Conservation (phyloP, 495 filamentous ascomycete genomes). For the Hyaloscypha variabilis region DNA sequence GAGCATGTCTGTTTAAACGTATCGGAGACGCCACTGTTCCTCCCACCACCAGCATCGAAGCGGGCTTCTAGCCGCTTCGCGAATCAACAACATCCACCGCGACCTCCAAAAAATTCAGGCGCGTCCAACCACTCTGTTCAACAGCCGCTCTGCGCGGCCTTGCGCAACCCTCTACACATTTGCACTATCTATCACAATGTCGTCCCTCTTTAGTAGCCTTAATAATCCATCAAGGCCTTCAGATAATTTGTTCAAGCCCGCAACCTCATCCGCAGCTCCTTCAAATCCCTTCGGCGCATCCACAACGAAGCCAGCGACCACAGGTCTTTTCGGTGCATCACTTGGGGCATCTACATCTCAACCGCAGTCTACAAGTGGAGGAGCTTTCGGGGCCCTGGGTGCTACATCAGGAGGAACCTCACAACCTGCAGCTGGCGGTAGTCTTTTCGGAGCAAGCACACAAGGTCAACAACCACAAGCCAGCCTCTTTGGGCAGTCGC, state of each 20-base stretch:
- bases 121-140: neutral
- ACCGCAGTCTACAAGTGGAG: neutral
- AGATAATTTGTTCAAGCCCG: neutral
- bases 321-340: neutral
- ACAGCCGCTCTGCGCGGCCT: neutral
- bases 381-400: neutral
- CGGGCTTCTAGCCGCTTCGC: neutral
- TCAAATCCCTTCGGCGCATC: neutral
- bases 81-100: neutral
- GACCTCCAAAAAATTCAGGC: neutral
- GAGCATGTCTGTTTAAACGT: neutral
- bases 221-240: neutral
- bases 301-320: neutral
- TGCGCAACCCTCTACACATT: neutral
- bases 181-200: neutral
- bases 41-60: neutral
- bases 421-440: neutral
- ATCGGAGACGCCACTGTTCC: neutral
- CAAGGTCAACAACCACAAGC: neutral
- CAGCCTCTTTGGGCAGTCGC: conserved; percentile 2
- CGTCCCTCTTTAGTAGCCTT: conserved; percentile 5
- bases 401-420: neutral
- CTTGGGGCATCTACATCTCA: neutral
- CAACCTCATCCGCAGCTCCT: conserved; percentile 1
- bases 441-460: conserved; percentile 3